Percentiles rank a stretch among this genome's conserved stretches.
Conservation (phyloP, 345 rosid species). For the Carallia pectinifolia region DNA sequence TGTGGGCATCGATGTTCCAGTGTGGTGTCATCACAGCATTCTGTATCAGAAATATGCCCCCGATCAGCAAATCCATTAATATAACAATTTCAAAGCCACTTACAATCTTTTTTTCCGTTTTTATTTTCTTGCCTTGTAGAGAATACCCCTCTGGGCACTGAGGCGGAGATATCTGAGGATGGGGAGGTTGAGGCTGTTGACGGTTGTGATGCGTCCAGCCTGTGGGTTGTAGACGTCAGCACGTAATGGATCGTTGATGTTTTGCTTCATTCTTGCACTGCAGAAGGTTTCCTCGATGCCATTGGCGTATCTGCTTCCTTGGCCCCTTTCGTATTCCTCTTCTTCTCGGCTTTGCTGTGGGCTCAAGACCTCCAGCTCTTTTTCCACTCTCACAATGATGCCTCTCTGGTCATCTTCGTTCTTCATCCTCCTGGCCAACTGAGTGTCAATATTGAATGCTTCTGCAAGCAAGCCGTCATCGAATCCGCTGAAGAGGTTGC, state of each 20-base stretch:
- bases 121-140: slow-evolving; percentile 27
- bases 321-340: background rate
- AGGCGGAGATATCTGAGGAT: slow-evolving; percentile 45
- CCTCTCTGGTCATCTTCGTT: slow-evolving; percentile 46
- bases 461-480: slow-evolving; percentile 34
- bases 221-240: slow-evolving; percentile 60
- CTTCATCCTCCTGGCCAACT: slow-evolving; percentile 44
- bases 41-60: slow-evolving; percentile 1
- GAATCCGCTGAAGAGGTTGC: slow-evolving; percentile 47
- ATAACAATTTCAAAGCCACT: no score
- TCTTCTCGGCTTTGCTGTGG: slow-evolving; percentile 21
- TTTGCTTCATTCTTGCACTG: slow-evolving; percentile 16
- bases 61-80: background rate
- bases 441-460: slow-evolving; percentile 40
- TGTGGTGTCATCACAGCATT: slow-evolving; percentile 35
- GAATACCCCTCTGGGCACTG: slow-evolving; percentile 48
- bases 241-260: slow-evolving; percentile 38
- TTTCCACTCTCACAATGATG: slow-evolving; percentile 40
- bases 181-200: slow-evolving; percentile 52
- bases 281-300: background rate
- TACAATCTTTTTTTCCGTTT: no score
- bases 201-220: slow-evolving; percentile 52
- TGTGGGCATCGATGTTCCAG: slow-evolving; percentile 43
- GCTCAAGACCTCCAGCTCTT: slow-evolving; percentile 32
- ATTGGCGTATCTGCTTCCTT: slow-evolving; percentile 5